Percentiles rank a stretch among this genome's conserved stretches.
phyloP scores from a whole-genome alignment of 371 early-diverging fungal species.

The Saksenaea oblongispora region DNA sequence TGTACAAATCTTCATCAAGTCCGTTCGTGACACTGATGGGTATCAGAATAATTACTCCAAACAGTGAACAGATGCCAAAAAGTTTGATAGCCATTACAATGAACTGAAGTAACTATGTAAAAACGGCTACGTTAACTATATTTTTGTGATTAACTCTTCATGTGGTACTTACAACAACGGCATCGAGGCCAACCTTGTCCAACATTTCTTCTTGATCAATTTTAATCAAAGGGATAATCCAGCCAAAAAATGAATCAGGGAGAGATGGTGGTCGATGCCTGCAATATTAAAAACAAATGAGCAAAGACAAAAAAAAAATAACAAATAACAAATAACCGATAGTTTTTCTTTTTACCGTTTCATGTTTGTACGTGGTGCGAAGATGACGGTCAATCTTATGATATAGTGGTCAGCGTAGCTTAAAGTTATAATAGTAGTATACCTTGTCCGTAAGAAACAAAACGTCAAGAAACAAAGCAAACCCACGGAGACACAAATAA shows the following conservation, averaged over 20 bases:
- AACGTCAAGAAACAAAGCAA: constrained; percentile 48
- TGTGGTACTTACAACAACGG: constrained; percentile 51
- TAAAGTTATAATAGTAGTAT: constrained; percentile 3
- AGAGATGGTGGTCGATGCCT: constrained; percentile 60
- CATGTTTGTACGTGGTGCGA: constrained; percentile 60
- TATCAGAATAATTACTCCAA: constrained; percentile 37
- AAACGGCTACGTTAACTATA: too few relatives aligned
- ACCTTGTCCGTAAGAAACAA: constrained; percentile 56
- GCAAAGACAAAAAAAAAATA: not conserved
- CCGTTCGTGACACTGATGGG: constrained; percentile 37
- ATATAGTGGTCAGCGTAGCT: not conserved
- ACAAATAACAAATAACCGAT: not conserved
- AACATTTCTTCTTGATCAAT: constrained; percentile 54
- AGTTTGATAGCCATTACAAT: constrained; percentile 46
- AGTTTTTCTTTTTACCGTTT: constrained; percentile 37
- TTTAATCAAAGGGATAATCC: constrained; percentile 59
- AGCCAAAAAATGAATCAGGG: constrained; percentile 58
- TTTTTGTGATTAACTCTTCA: not conserved
- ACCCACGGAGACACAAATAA: constrained; percentile 45
- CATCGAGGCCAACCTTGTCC: constrained; percentile 66
- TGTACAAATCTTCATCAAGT: constrained; percentile 1
- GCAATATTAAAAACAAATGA: not conserved
- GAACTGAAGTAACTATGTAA: constrained; percentile 47
- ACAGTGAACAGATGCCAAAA: constrained; percentile 38
- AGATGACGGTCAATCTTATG: constrained; percentile 52